Conservation (phyloP, 805 yeast genomes). For the Teunomyces aglyptinius region DNA sequence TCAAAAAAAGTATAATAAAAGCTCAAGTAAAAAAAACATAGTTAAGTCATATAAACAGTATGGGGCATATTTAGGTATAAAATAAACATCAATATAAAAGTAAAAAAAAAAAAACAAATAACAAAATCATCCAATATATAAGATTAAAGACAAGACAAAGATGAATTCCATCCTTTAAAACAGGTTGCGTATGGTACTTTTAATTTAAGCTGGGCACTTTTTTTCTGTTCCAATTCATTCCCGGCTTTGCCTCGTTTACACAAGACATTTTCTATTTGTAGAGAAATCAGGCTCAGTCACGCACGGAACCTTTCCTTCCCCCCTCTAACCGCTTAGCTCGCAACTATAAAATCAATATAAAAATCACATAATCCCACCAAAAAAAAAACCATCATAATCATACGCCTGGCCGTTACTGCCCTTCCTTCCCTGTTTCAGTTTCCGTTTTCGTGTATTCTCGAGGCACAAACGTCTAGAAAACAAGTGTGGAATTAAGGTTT, state of each 20-base stretch:
- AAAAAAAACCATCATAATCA: not conserved
- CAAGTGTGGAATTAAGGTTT: not conserved
- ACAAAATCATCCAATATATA: too few species aligned
- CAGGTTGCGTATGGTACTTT: slow-evolving; percentile 14
- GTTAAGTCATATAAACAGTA: too few species aligned
- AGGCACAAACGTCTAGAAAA: too few species aligned
- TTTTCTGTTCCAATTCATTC: not conserved
- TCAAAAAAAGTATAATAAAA: too few species aligned
- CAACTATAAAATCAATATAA: not conserved
- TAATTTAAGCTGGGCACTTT: not conserved
- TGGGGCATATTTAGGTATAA: too few species aligned
- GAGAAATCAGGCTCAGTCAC: not conserved
- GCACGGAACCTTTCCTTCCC: not conserved
- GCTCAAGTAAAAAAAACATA: too few species aligned
- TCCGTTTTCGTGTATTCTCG: too few species aligned
- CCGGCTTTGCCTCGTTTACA: not conserved
- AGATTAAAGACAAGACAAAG: not conserved
- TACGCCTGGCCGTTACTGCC: not conserved
- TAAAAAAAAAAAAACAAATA: too few species aligned
- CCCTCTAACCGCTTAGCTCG: not conserved
- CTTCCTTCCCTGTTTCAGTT: too few species aligned
- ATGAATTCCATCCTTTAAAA: slow-evolving; percentile 3
- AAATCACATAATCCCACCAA: not conserved
- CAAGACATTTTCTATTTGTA: not conserved
- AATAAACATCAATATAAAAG: too few species aligned